Evolutionary conservation across 2,329 filamentous ascomycete genomes (phyloP).

Genomic region (Pseudogymnoascus sp.): DNA sequence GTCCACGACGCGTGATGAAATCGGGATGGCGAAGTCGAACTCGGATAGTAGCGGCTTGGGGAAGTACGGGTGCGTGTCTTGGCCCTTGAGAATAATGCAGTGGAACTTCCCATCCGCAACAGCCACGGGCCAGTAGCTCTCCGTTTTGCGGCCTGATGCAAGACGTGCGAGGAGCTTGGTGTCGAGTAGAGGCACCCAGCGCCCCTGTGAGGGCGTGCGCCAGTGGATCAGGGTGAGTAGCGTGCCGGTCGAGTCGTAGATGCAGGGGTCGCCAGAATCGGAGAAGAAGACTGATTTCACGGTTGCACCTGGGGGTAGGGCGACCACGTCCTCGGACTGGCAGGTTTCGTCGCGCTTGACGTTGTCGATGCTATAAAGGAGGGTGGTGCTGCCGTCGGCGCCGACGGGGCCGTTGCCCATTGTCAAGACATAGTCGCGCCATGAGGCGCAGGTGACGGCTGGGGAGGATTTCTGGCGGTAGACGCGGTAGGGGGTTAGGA

Average conservation of each 20-base stretch:
- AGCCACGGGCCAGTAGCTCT: slow-evolving; percentile 91
- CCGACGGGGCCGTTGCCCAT: slow-evolving; percentile 85
- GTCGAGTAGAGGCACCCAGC: slow-evolving; percentile 88
- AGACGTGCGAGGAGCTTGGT: slow-evolving; percentile 77
- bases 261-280: slow-evolving; percentile 86
- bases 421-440: slow-evolving; percentile 92
- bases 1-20: slow-evolving; percentile 45
- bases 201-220: slow-evolving; percentile 75
- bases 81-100: slow-evolving; percentile 97
- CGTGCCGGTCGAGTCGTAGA: slow-evolving; percentile 89
- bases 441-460: slow-evolving; percentile 86
- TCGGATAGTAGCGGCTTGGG: slow-evolving; percentile 83
- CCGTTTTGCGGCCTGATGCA: slow-evolving; percentile 74
- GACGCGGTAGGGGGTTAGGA: slow-evolving; percentile 79
- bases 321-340: slow-evolving; percentile 87
- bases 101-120: slow-evolving; percentile 89
- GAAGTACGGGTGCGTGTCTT: slow-evolving; percentile 87
- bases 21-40: slow-evolving; percentile 83
- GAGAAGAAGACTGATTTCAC: slow-evolving; percentile 86
- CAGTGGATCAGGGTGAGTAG: slow-evolving; percentile 84
- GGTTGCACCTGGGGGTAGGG: slow-evolving; percentile 64
- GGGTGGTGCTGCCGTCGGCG: slow-evolving; percentile 65
- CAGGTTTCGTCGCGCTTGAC: slow-evolving; percentile 89
- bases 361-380: slow-evolving; percentile 90
- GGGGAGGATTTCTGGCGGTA: slow-evolving; percentile 87